Percentiles rank a stretch among this genome's conserved stretches.
These are phyloP conservation scores for Helminthosporium solani DNA, from an alignment of 2,329 filamentous ascomycete genomes.

Conservation along the genomic window DNA sequence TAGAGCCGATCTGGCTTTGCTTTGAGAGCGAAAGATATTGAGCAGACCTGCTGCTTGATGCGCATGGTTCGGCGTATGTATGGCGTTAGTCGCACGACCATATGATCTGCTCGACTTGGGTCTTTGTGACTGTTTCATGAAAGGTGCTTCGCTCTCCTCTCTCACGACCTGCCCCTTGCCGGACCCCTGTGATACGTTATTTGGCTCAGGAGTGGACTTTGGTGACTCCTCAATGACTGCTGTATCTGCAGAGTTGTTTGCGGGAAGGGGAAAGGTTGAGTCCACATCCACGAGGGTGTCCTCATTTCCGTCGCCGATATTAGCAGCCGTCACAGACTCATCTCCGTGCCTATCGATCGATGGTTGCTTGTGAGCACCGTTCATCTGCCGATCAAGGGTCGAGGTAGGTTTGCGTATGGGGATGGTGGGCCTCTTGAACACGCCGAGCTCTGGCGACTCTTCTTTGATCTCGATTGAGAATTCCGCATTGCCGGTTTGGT, in stretches of 20 bases:
- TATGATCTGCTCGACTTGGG: not conserved
- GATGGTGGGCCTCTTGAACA: slow-evolving; percentile 10
- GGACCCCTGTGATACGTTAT: not conserved
- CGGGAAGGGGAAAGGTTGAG: not conserved
- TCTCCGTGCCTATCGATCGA: not conserved
- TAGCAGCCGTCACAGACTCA: not conserved
- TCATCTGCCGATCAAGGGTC: not conserved
- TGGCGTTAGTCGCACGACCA: not conserved
- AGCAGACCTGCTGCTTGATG: not conserved
- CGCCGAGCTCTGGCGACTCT: slow-evolving; percentile 27
- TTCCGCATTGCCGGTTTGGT: slow-evolving; percentile 20
- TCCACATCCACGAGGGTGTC: not conserved
- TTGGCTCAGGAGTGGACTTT: slow-evolving; percentile 6
- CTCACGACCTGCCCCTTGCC: not conserved
- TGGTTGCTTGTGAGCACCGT: not conserved
- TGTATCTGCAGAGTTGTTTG: slow-evolving; percentile 1
- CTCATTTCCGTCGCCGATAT: slow-evolving; percentile 2
- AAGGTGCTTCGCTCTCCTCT: slow-evolving; percentile 1
- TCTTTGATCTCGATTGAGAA: slow-evolving; percentile 23
- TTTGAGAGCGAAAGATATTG: not conserved
- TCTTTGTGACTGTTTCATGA: not conserved
- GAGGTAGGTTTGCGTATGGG: slow-evolving; percentile 4
- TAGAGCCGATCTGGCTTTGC: too few relatives aligned
- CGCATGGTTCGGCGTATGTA: not conserved
- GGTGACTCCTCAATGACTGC: slow-evolving; percentile 14